Evolutionary conservation across 2,329 filamentous ascomycete species (phyloP).

Genomic region (Penicillium oxalicum): DNA sequence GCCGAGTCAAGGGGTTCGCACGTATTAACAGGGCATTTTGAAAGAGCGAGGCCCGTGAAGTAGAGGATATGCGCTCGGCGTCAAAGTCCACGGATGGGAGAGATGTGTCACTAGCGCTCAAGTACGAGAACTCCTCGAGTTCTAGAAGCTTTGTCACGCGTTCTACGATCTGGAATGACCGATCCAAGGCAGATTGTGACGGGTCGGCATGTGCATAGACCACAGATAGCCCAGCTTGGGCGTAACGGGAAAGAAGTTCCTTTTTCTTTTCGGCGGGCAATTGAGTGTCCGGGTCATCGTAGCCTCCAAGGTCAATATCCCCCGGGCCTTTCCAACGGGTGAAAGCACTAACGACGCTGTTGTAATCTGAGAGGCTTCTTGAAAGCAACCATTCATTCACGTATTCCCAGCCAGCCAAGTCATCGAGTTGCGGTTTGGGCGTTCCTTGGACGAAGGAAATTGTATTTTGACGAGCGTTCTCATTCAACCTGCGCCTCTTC

Average conservation of each 20-base stretch:
- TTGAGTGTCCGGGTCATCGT: constrained; percentile 38
- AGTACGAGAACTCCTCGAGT: constrained; percentile 42
- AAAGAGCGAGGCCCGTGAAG: constrained; percentile 38
- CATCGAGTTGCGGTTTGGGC: constrained; percentile 14
- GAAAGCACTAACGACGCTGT: constrained; percentile 46
- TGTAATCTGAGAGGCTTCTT: constrained; percentile 47
- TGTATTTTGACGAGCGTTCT: constrained; percentile 22
- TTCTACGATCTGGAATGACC: constrained; percentile 45
- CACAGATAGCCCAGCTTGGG: constrained; percentile 54
- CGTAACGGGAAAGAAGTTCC: constrained; percentile 47
- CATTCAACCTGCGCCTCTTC: constrained; percentile 49
- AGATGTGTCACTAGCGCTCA: constrained; percentile 15
- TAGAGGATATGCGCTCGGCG: constrained; percentile 28
- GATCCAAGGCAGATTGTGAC: constrained; percentile 42
- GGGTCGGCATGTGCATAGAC: constrained; percentile 50
- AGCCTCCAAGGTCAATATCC: constrained; percentile 55
- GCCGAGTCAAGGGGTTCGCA: constrained; percentile 39
- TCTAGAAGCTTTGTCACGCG: constrained; percentile 48
- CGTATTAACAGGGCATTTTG: constrained; percentile 36
- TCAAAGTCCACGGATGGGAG: constrained; percentile 29
- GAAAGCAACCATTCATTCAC: constrained; percentile 56
- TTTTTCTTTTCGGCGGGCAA: constrained; percentile 40
- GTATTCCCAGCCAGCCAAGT: constrained; percentile 49
- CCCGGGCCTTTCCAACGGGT: constrained; percentile 55
- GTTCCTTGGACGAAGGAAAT: constrained; percentile 22